Evolutionary conservation across 768 basidiomycete species (phyloP).

Genomic region (Trametes cingulata): DNA sequence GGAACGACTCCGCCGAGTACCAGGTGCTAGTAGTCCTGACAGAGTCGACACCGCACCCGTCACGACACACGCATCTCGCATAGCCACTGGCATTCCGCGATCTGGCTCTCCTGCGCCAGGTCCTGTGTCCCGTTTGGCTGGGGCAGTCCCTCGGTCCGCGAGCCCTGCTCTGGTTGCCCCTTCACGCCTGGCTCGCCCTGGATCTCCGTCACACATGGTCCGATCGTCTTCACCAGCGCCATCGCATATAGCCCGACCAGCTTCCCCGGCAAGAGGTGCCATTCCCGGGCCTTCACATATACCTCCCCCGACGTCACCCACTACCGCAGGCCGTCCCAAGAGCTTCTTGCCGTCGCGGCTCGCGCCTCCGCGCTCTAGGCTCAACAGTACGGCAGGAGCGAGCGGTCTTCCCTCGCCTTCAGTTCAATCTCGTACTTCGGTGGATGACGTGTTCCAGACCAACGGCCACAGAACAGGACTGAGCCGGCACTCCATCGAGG

Average conservation of each 20-base stretch:
- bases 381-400: slow-evolving; percentile 27
- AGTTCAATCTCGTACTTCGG: slow-evolving; percentile 1
- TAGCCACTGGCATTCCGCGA: slow-evolving; percentile 48
- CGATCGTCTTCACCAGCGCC: slow-evolving; percentile 46
- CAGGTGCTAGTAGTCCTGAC: slow-evolving; percentile 57
- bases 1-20: slow-evolving; percentile 82
- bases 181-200: slow-evolving; percentile 46
- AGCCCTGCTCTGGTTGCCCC: slow-evolving; percentile 45
- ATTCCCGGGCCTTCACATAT: slow-evolving; percentile 30
- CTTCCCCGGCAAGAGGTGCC: slow-evolving; percentile 5
- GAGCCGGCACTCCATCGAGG: background rate
- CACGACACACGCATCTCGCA: slow-evolving; percentile 50
- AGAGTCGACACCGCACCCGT: slow-evolving; percentile 44
- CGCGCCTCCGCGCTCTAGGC: slow-evolving; percentile 59
- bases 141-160: slow-evolving; percentile 45
- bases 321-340: slow-evolving; percentile 53
- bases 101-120: slow-evolving; percentile 52
- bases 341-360: slow-evolving; percentile 76
- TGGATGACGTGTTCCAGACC: slow-evolving; percentile 15
- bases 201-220: slow-evolving; percentile 42
- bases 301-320: slow-evolving; percentile 38
- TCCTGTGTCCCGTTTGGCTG: slow-evolving; percentile 40
- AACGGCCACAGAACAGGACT: slow-evolving; percentile 10
- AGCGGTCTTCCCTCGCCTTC: slow-evolving; percentile 14
- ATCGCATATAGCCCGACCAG: slow-evolving; percentile 12